Base-by-base conservation (phyloP, 1,284 basidiomycete species). In the Bothia castanella region DNA sequence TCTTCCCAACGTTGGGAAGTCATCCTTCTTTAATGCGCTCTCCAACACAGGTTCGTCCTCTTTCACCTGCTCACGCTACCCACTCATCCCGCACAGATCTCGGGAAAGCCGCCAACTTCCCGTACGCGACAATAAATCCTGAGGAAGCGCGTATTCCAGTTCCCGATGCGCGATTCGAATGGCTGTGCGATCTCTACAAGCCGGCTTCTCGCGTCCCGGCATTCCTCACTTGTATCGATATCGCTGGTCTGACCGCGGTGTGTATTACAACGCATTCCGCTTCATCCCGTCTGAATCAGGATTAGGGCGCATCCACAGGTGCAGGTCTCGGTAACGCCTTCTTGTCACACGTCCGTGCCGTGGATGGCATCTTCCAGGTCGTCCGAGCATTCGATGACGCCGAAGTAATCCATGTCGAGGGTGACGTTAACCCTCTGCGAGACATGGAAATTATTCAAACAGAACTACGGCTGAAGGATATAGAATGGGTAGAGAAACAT, bases 331-430 rank as follows among this genome's bases (percentile, higher is more conserved):
- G 97, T 42, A 99, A 99, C 69, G 87, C 93, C 38, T 99, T 99
- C 80, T 76, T 99, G 72, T 94, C 92, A 30, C 93, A 99, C 71
- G 96, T 99, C 44, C 89, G 97, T 53, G 90, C 96, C 21, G 97
- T 99, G 56, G 97, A 99, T 69, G 97, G 97, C 67, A 99, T 99
- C 69, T 99, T 99, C 80, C 97, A 99, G 72, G 87, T 98, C 57
- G 87, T 99, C 50, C 91, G 97, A 61, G 94, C 95, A 8, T 99
- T 99, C 68, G 96, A 98, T 67, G 97, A 99, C 64, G 89, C 93
- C 32, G 97, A 99, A 67, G 94, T 99, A 68, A 98, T 92, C 60
- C 97, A 99, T 72, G 97, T 99, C 62, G 97, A 99, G 72, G 97
- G 97, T 47, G 97, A 99, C 60, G 94, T 99, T 52, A 80, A 99